Base-by-base conservation (phyloP, 331 rosid genomes). In the Erythrophleum ivorense region DNA sequence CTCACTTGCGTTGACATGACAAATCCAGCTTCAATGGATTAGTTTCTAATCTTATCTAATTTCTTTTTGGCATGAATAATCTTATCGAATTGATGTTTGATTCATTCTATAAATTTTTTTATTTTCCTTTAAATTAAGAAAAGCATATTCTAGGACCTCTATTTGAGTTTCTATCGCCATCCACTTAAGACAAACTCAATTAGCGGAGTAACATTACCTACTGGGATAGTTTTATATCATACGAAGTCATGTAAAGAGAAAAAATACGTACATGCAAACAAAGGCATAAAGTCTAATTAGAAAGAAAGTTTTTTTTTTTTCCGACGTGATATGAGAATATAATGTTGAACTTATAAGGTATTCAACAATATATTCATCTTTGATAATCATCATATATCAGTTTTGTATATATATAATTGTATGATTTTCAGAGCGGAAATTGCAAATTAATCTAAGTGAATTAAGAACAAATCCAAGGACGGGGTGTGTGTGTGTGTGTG, bases 1-100 rank as follows among this genome's bases (percentile, higher is more conserved):
- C 9, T 12, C 50, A 48, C n/a, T 24, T 77, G 31, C 59, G 49
- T 38, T 72, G 78, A 77, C 77, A 67, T 16, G 77, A 81, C 82
- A 43, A 62, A 58, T 49, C 50, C 65, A 67, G 60, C 74, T 59
- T 77, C 68, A 73, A 18, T 65, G 54, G 19, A 54, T 64, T 71
- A 36, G 59, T 79, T 52, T 55, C 53, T 5, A 63, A 48, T 65
- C 69, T 71, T 76, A 77, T n/a, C 55, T 29, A 3, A 19, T 1
- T 7, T 24, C 29, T 24, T 24, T 24, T 24, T 24, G 29, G 29
- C 29, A 24, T 24, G 29, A 24, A 24, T 5, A 63, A 48, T 65
- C 69, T 71, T 76, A 77, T n/a, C 55, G 18, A 3, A 19, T 43
- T 21, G 40, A 13, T 15, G 9, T 53, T 70, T 34, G 10, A 16